Percentiles rank a stretch among this genome's conserved stretches.
Evolutionary conservation across 2,329 filamentous ascomycete species (phyloP).

Genomic region (Xylariomycetidae sp.): DNA sequence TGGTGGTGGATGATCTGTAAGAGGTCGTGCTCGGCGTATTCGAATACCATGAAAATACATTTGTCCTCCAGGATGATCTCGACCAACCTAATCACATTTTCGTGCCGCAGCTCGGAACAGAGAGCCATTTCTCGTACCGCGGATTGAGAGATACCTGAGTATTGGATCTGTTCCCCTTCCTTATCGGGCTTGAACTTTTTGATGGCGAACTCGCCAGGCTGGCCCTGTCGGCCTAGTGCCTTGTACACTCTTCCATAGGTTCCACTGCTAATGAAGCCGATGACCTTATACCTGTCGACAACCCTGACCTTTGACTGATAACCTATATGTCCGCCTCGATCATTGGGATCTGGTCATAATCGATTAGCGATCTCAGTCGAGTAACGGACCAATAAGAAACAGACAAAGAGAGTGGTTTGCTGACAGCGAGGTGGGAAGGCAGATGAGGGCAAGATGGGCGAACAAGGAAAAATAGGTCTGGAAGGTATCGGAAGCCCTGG

Average conservation of each 20-base stretch:
- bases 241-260: conserved; percentile 99
- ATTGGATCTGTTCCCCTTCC: conserved; percentile 89
- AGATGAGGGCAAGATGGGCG: conserved; percentile 3
- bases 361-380: conserved; percentile 1
- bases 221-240: conserved; percentile 69
- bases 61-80: conserved; percentile 98
- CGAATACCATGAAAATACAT: conserved; percentile 99
- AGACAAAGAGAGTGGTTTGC: conserved; percentile 12
- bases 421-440: too few relatives aligned
- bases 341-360: conserved; percentile 43
- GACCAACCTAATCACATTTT: conserved; percentile 83
- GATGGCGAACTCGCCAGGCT: conserved; percentile 86
- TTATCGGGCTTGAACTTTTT: conserved; percentile 99
- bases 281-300: conserved; percentile 88
- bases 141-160: conserved; percentile 96
- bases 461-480: conserved; percentile 10
- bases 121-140: conserved; percentile 96
- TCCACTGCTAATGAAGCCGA: conserved; percentile 96
- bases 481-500: conserved; percentile 8
- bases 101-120: conserved; percentile 84
- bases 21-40: conserved; percentile 96
- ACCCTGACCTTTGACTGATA: conserved; percentile 81
- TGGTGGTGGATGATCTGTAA: conserved; percentile 98
- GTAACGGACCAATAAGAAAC: conserved; percentile 11
- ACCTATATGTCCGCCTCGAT: conserved; percentile 36